Evolutionary conservation across 805 yeast species (phyloP), one percentile per base, ranked within the genome.

Genomic region (Kuraishia ogatae): DNA sequence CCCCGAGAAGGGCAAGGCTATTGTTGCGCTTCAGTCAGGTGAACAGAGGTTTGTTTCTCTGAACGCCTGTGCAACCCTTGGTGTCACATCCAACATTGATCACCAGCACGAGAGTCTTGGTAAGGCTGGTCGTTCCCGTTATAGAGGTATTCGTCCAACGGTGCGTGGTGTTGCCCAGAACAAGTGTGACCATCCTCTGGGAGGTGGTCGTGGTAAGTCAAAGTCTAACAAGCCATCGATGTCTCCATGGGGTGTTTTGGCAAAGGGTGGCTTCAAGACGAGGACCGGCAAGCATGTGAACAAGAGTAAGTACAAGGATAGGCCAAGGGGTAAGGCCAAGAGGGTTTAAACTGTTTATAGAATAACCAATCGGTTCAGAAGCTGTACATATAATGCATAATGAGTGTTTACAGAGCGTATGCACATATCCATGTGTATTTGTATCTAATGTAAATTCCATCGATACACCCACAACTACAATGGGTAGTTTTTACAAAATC

Each of bases 141-240:
- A 91, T 78, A 76, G 87, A 67, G 99, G 98, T 60, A 85, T 87
- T 65, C 84, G 98, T 72, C 99, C 99, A 43, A 83, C 85, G 53
- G 97, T 92, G 47, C 87, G 99, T 77, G 99, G 99, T 81, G 89
- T 90, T 63, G 98, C 99, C 52, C 90, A 89, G 97, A 94, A 94
- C 74, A 94, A 94, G 60, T 83, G 85, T 68, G 97, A 94, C 72
- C 99, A 94, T 77, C 99, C 99, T 61, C 92, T 90, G 66, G 99
- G 99, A 79, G 99, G 99, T 85, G 99, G 99, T 75, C 85, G 99
- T 80, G 99, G 99, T 82, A 94, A 94, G 73, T 88, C 96, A 58
- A 94, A 94, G 84, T 89, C 97, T 60, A 92, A 93, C 74, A 93
- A 90, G 76, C 80, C 87, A 57, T 89, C 98, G 20, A 89, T 87